These are phyloP conservation scores for Cicer yamashitae DNA, from an alignment of 306 rosid genomes.

Conservation along the genomic window DNA sequence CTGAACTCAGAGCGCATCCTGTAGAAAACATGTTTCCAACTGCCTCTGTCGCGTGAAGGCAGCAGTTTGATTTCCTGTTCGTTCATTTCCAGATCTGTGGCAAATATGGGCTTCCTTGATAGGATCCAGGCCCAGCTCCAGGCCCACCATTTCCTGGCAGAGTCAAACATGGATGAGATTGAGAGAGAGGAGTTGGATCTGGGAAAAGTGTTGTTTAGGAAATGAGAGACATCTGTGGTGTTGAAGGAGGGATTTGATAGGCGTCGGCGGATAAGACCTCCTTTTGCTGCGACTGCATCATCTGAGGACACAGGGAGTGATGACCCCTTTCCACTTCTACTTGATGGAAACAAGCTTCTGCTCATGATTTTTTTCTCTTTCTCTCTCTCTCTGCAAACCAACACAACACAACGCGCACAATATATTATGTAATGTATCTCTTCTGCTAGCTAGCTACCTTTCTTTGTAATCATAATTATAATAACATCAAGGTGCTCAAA, in stretches of 20 bases:
- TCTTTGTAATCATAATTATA: not conserved
- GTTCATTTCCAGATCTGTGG: constrained; percentile 85
- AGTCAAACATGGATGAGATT: constrained; percentile 65
- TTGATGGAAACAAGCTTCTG: constrained; percentile 37
- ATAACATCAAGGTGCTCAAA: not conserved
- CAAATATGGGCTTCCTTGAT: constrained; percentile 71
- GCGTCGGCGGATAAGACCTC: constrained; percentile 58
- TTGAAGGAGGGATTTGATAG: constrained; percentile 70
- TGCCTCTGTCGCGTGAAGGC: constrained; percentile 67
- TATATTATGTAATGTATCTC: too few species aligned
- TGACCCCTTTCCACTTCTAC: constrained; percentile 27
- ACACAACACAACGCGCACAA: too few species aligned
- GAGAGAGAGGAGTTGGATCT: constrained; percentile 60
- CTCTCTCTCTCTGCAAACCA: too few species aligned
- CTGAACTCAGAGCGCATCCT: constrained; percentile 75
- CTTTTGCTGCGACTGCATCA: constrained; percentile 18
- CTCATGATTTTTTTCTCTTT: not conserved
- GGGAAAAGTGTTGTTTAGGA: constrained; percentile 40
- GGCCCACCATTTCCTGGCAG: constrained; percentile 77
- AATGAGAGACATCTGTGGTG: not conserved
- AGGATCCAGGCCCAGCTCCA: constrained; percentile 85
- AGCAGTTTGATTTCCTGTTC: constrained; percentile 74
- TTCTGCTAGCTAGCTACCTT: not conserved
- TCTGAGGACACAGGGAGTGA: constrained; percentile 72
- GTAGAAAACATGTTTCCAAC: constrained; percentile 70